Percentiles rank a stretch among this genome's conserved stretches.
phyloP scores from a whole-genome alignment of 768 basidiomycete species.

The Boletus rufocinnamomeus region DNA sequence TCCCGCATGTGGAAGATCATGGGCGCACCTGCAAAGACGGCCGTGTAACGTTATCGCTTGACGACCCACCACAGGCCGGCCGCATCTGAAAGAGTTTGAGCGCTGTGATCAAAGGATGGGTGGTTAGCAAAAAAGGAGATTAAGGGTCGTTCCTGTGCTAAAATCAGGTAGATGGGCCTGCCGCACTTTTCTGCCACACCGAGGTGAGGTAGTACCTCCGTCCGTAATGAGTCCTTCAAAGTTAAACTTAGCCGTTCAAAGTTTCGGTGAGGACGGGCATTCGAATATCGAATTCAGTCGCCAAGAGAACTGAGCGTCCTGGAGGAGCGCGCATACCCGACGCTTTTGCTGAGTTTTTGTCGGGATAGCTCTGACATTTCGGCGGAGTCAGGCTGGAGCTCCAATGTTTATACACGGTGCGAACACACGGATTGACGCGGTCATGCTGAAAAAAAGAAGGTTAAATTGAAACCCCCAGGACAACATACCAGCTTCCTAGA shows the following conservation, averaged over 20 bases:
- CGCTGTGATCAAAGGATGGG: background rate
- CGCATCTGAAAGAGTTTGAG: background rate
- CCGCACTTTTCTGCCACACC: background rate
- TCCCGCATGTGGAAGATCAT: background rate
- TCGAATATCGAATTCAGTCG: conserved; percentile 3
- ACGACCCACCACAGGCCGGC: too few species aligned
- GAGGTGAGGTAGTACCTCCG: background rate
- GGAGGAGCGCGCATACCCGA: conserved; percentile 7
- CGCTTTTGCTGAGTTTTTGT: conserved; percentile 1
- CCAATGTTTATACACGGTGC: background rate
- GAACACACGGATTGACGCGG: background rate
- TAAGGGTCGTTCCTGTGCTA: background rate
- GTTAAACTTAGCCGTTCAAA: conserved; percentile 16
- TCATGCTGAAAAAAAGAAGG: background rate
- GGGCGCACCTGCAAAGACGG: background rate
- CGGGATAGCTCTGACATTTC: conserved; percentile 2
- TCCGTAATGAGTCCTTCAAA: background rate
- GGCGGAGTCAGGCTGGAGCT: background rate
- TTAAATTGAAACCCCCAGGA: background rate
- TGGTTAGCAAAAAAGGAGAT: background rate
- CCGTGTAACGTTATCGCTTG: background rate
- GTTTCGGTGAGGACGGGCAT: conserved; percentile 9
- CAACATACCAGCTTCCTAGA: background rate
- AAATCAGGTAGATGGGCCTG: background rate
- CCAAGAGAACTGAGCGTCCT: conserved; percentile 10